A percentile compares a stretch with the other conserved stretches of the same genome.
phyloP scores from a whole-genome alignment of 164 flowering plant genomes.

The Dillenia suffruticosa region DNA sequence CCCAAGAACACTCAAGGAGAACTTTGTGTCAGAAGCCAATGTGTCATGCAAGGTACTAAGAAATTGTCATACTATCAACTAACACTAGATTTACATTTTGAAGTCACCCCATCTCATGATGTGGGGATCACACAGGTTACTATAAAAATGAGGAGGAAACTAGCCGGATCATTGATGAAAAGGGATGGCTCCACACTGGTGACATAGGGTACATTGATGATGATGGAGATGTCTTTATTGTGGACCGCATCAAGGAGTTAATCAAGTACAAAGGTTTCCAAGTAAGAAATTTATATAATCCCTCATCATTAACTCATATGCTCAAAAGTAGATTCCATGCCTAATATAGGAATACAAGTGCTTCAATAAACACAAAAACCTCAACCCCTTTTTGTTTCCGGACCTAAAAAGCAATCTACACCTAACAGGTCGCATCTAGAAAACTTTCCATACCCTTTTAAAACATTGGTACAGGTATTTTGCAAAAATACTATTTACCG shows the following conservation, averaged over 20 bases:
- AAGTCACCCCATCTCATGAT: slow-evolving; percentile 7
- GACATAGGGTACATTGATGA: slow-evolving; percentile 94
- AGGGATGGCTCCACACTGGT: slow-evolving; percentile 97
- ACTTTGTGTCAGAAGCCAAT: slow-evolving; percentile 89
- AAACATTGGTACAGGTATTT: background rate
- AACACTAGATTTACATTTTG: background rate
- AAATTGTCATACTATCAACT: background rate
- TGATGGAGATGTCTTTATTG: slow-evolving; percentile 87
- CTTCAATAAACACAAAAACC: too few relatives aligned
- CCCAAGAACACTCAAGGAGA: slow-evolving; percentile 82
- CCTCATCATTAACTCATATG: background rate
- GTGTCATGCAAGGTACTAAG: slow-evolving; percentile 83
- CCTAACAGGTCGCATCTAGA: too few relatives aligned
- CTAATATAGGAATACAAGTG: too few relatives aligned
- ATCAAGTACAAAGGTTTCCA: slow-evolving; percentile 98
- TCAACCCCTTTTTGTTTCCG: too few relatives aligned
- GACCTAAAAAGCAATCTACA: too few relatives aligned
- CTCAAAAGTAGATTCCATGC: too few relatives aligned
- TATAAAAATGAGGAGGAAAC: slow-evolving; percentile 81
- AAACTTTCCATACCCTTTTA: too few relatives aligned
- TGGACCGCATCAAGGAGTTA: slow-evolving; percentile 91
- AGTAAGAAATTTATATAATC: slow-evolving; percentile 29
- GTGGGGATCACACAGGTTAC: slow-evolving; percentile 46
- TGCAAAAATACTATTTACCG: too few relatives aligned
- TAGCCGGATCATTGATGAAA: slow-evolving; percentile 50